phyloP scores from a whole-genome alignment of 78 protist genomes.

The Speleostelium caveatum region DNA sequence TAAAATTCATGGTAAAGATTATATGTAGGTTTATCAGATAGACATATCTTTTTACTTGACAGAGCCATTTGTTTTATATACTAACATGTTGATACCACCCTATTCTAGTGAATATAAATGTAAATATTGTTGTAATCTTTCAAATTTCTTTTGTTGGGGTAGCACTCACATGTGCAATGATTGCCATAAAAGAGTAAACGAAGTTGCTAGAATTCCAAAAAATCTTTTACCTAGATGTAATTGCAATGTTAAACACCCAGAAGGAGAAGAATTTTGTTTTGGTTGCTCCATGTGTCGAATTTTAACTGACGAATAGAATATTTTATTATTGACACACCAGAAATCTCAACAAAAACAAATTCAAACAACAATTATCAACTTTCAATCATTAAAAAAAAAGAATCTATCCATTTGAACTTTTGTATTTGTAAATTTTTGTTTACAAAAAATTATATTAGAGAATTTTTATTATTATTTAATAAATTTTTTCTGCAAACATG shows the following conservation, averaged over 20 bases:
- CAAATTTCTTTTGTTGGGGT: slow-evolving; percentile 78
- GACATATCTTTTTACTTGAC: background rate
- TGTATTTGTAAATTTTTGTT: too few relatives aligned
- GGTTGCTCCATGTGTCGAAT: slow-evolving; percentile 79
- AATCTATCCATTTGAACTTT: too few relatives aligned
- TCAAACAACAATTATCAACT: too few relatives aligned
- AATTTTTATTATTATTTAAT: too few relatives aligned
- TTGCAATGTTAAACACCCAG: slow-evolving; percentile 41
- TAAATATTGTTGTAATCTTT: slow-evolving; percentile 68
- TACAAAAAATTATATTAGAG: too few relatives aligned
- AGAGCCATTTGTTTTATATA: background rate
- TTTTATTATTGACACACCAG: too few relatives aligned
- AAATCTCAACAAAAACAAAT: too few relatives aligned
- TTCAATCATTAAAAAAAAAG: too few relatives aligned
- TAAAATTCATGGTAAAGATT: slow-evolving; percentile 67
- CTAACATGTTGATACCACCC: background rate
- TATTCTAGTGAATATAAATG: slow-evolving; percentile 75
- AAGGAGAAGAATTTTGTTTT: slow-evolving; percentile 78
- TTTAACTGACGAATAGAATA: background rate
- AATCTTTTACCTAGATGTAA: slow-evolving; percentile 48
- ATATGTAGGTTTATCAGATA: slow-evolving; percentile 28
- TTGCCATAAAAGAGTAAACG: slow-evolving; percentile 55
- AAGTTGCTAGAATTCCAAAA: slow-evolving; percentile 29
- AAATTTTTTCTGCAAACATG: background rate
- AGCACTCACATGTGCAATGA: slow-evolving; percentile 73